These are phyloP conservation scores for Albugo laibachii DNA, from an alignment of 352 stramenopile species.

Conservation along the genomic window DNA sequence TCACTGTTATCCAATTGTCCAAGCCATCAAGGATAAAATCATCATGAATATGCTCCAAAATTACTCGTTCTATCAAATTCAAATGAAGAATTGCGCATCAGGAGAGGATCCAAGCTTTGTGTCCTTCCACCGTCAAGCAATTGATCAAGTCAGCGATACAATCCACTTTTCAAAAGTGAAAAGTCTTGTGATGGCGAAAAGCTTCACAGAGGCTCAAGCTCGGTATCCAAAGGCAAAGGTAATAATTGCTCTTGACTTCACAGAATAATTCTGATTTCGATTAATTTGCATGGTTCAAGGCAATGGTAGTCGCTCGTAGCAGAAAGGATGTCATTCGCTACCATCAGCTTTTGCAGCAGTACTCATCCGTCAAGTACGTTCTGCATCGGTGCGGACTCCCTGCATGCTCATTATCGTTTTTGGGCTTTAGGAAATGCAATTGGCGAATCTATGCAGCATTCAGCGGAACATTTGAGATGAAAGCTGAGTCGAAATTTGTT, in stretches of 20 bases:
- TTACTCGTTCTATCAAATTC: conserved; percentile 24
- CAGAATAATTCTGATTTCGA: not conserved
- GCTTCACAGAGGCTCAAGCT: conserved; percentile 22
- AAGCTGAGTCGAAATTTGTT: too few species aligned
- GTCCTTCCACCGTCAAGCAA: conserved; percentile 17
- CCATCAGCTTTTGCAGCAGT: conserved; percentile 34
- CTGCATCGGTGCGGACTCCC: not conserved
- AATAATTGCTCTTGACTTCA: not conserved
- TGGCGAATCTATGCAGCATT: conserved; percentile 59
- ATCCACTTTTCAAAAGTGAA: conserved; percentile 47
- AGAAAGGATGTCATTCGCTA: conserved; percentile 64
- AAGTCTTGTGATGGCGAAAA: conserved; percentile 42
- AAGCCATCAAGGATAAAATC: conserved; percentile 24
- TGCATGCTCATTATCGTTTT: not conserved
- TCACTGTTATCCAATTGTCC: conserved; percentile 48
- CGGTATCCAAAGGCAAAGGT: conserved; percentile 16
- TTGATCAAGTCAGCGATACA: conserved; percentile 41
- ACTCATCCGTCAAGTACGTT: conserved; percentile 26
- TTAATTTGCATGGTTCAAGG: conserved; percentile 20
- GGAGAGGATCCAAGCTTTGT: conserved; percentile 9
- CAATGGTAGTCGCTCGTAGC: conserved; percentile 65
- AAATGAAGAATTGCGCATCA: not conserved
- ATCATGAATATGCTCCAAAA: conserved; percentile 45
- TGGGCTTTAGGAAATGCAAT: conserved; percentile 11
- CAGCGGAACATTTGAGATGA: conserved; percentile 14